Evolutionary conservation across 352 stramenopile species (phyloP).

Genomic region (Phytophthora ramorum): DNA sequence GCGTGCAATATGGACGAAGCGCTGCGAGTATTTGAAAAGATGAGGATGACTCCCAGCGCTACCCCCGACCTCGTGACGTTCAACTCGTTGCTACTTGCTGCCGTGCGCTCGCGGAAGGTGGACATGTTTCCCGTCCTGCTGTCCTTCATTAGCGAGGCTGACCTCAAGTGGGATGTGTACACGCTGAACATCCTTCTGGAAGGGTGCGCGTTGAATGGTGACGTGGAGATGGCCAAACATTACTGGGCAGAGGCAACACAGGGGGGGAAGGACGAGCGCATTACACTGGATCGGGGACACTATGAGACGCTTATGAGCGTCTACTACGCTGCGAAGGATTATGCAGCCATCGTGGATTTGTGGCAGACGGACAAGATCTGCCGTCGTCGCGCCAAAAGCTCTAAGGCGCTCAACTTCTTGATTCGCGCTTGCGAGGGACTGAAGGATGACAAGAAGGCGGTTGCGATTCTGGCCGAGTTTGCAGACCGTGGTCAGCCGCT

Average conservation of each 20-base stretch:
- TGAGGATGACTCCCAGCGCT: conserved; percentile 40
- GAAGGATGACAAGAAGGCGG: conserved; percentile 56
- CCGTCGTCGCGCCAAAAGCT: conserved; percentile 69
- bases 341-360: conserved; percentile 52
- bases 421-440: conserved; percentile 64
- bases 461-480: conserved; percentile 70
- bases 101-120: conserved; percentile 58
- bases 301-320: conserved; percentile 81
- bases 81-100: conserved; percentile 71
- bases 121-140: conserved; percentile 66
- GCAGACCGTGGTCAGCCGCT: conserved; percentile 54
- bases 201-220: conserved; percentile 50
- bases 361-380: conserved; percentile 68
- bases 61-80: conserved; percentile 69
- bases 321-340: conserved; percentile 67
- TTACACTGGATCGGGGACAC: conserved; percentile 69
- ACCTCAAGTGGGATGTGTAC: conserved; percentile 71
- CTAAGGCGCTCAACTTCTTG: conserved; percentile 85
- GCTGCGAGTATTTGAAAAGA: conserved; percentile 57
- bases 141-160: conserved; percentile 51
- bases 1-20: conserved; percentile 66
- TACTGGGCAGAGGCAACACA: conserved; percentile 67
- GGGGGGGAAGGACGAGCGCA: conserved; percentile 28
- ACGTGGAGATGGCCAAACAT: conserved; percentile 51
- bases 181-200: conserved; percentile 84